These are phyloP conservation scores for Colletotrichum eremochloae DNA, from an alignment of 2,329 filamentous ascomycete genomes.

Conservation along the genomic window DNA sequence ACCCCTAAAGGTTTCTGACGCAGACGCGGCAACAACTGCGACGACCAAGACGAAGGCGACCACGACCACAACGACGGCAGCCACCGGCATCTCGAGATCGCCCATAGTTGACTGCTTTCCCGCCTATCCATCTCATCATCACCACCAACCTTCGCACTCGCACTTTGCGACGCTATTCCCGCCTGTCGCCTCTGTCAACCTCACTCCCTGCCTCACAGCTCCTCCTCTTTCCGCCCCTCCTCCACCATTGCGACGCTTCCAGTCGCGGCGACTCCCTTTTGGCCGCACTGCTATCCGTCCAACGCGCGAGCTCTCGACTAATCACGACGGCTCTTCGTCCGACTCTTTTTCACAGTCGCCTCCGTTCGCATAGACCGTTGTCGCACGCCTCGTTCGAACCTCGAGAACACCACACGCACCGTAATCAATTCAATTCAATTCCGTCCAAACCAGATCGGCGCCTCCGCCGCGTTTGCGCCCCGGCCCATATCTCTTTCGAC, in stretches of 20 bases:
- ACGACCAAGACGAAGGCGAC: neutral
- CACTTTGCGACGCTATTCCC: slow-evolving; percentile 18
- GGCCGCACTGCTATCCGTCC: neutral
- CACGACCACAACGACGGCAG: neutral
- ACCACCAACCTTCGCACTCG: neutral
- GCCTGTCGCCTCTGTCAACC: slow-evolving; percentile 4
- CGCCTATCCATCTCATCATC: neutral
- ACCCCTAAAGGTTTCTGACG: neutral
- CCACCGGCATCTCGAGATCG: neutral
- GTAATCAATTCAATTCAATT: neutral
- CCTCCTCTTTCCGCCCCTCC: neutral
- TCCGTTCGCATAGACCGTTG: neutral
- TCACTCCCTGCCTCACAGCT: neutral
- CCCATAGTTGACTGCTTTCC: neutral
- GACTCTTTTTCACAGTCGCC: neutral
- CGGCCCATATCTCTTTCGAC: neutral
- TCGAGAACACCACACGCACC: neutral
- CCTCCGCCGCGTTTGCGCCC: slow-evolving; percentile 12
- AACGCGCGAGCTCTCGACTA: slow-evolving; percentile 7
- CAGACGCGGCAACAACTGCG: neutral
- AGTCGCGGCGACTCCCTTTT: slow-evolving; percentile 26
- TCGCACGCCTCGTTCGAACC: neutral
- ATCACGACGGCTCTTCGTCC: slow-evolving; percentile 18
- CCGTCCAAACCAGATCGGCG: neutral
- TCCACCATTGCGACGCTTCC: slow-evolving; percentile 23